These are phyloP conservation scores for Yamadazyma epiphylla DNA, from an alignment of 1,139 yeast genomes.

Conservation along the genomic window DNA sequence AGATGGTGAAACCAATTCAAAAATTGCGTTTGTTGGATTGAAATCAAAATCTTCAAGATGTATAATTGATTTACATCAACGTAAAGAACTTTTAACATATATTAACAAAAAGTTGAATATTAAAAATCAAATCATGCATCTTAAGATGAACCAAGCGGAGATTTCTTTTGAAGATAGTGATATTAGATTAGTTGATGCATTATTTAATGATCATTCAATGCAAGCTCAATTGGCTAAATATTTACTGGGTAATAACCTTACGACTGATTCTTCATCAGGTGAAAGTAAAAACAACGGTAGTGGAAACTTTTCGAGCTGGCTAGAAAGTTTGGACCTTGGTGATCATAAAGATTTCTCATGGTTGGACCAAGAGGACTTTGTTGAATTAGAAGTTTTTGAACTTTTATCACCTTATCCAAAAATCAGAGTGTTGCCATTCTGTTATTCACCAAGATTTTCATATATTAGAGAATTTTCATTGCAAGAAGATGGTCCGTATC, in stretches of 20 bases:
- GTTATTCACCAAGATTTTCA: constrained; percentile 71
- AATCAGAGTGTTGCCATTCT: constrained; percentile 59
- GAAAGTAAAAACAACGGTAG: constrained; percentile 9
- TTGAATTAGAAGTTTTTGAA: constrained; percentile 62
- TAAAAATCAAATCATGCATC: constrained; percentile 50
- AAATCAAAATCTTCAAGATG: constrained; percentile 69
- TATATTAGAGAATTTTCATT: constrained; percentile 63
- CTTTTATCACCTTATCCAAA: constrained; percentile 49
- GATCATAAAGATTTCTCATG: constrained; percentile 51
- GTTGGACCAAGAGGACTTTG: constrained; percentile 79
- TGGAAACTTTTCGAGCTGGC: constrained; percentile 14
- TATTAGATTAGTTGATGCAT: constrained; percentile 65
- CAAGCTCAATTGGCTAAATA: constrained; percentile 40
- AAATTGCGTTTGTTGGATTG: constrained; percentile 68
- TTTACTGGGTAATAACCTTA: constrained; percentile 21
- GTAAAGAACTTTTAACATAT: constrained; percentile 65
- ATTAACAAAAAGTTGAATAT: constrained; percentile 55
- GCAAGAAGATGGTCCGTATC: constrained; percentile 48
- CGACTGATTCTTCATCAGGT: constrained; percentile 12
- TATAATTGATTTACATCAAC: constrained; percentile 75
- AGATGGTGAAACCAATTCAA: constrained; percentile 38
- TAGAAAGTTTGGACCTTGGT: constrained; percentile 25
- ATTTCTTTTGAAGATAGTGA: constrained; percentile 70
- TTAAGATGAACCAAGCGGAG: constrained; percentile 76
- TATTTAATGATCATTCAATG: constrained; percentile 55